Base-by-base conservation (phyloP, 495 filamentous ascomycete species). In the Bacidia gigantensis region DNA sequence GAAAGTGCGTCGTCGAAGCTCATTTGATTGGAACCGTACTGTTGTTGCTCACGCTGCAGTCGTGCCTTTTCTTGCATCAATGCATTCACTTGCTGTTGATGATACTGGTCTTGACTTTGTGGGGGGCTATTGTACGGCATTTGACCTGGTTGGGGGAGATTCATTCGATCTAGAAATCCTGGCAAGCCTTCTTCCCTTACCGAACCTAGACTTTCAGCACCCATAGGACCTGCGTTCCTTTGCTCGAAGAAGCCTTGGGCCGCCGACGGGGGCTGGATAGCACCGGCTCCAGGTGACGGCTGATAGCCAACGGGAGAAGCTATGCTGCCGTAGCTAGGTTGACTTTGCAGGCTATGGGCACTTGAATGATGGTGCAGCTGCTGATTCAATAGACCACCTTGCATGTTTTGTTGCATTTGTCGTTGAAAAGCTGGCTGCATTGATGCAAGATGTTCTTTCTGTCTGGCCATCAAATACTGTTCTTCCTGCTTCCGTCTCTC, bases 401-500 rank as follows among this genome's bases (percentile, higher is more conserved):
- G 78, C 29, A 84, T 72, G 29, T 69, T 55, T 50, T 79, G 78
- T 60, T 84, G 80, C 65, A 85, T 80, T 63, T 86, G 84, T 63
- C 83, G 81, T 52, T 84, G 75, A 12, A 84, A 78, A 56, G 89
- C 84, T 59, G 92, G 86, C 56, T 89, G 89, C 17, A 53, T 42
- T 39, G 32, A 22, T 35, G 84, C 82, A n/a, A 93, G 74, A 62
- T 86, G 83, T 63, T 98, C 92, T 53, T 95, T 84, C 64, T 97
- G 90, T 10, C 90, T 80, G 17, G 92, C 92, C 78, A 96, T 88
- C 20, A 93, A 72, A 65, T 95, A 93, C 60, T 98, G 92, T 62
- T 98, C 92, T 62, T 98, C 92, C 63, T 98, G 92, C 72, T 98
- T 98, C 21, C 93, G 76, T 39, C 92, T 76, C 65, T 98, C 92